These are phyloP conservation scores for Vanderwaltozyma polyspora DNA, from an alignment of 805 yeast genomes.

Conservation along the genomic window DNA sequence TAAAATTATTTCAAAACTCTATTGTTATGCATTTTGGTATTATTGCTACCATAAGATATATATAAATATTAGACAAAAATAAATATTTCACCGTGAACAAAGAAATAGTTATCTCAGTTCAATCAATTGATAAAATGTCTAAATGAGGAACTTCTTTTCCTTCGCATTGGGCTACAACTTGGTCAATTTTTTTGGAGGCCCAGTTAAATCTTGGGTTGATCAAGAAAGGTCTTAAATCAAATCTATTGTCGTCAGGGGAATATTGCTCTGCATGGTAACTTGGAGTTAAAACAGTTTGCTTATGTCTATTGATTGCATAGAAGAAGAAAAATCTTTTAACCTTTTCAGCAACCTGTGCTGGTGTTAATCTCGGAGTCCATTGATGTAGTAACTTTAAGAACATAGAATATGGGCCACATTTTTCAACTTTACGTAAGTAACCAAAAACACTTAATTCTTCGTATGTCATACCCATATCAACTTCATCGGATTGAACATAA, in stretches of 20 bases:
- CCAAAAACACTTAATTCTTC: conserved; percentile 91
- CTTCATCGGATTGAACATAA: conserved; percentile 92
- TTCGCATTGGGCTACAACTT: conserved; percentile 51
- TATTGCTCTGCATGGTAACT: conserved; percentile 96
- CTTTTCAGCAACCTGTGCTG: conserved; percentile 79
- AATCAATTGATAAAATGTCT: conserved; percentile 26
- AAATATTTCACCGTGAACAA: no score
- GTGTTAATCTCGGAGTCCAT: conserved; percentile 80
- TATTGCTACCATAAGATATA: no score
- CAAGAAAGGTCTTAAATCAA: conserved; percentile 91
- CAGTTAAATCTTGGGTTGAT: conserved; percentile 82
- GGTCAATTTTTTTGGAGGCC: conserved; percentile 84
- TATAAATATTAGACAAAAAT: no score
- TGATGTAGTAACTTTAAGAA: conserved; percentile 79
- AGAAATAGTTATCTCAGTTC: neutral
- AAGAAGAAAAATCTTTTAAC: conserved; percentile 88
- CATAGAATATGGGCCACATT: conserved; percentile 95
- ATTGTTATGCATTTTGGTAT: no score
- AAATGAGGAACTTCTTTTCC: conserved; percentile 18
- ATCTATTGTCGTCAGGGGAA: conserved; percentile 95
- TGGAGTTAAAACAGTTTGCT: conserved; percentile 96
- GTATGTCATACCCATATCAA: conserved; percentile 97
- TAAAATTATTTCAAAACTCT: no score
- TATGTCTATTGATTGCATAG: conserved; percentile 92
- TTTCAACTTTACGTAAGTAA: conserved; percentile 76